These are phyloP conservation scores for Diplocarpon rosae DNA, from an alignment of 2,329 filamentous ascomycete genomes.

Conservation along the genomic window DNA sequence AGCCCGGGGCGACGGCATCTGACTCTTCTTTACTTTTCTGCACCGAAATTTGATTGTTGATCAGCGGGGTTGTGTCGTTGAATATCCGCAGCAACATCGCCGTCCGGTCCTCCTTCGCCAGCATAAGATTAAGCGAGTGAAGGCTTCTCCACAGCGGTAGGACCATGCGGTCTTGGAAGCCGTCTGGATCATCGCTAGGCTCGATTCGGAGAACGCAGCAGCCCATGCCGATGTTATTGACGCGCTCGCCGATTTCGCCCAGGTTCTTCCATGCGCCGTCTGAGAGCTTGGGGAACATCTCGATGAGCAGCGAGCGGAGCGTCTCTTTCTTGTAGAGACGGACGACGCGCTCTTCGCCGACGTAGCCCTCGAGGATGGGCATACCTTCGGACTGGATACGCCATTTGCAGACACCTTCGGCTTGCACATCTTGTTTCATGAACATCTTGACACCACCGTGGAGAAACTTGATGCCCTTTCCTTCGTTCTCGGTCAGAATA, in stretches of 20 bases:
- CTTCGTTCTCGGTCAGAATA: conserved; percentile 79
- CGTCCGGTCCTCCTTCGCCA: conserved; percentile 90
- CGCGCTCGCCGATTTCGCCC: conserved; percentile 77
- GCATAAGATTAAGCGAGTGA: conserved; percentile 88
- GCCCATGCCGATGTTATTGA: conserved; percentile 72
- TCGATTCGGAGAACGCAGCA: conserved; percentile 85
- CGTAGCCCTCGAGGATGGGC: conserved; percentile 81
- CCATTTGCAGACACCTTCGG: conserved; percentile 80
- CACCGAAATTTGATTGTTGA: conserved; percentile 40
- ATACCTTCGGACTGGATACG: conserved; percentile 92
- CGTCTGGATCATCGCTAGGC: conserved; percentile 52
- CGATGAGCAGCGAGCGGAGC: conserved; percentile 69
- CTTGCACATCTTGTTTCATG: conserved; percentile 91
- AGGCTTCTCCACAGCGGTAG: conserved; percentile 91
- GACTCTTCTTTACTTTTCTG: conserved; percentile 16
- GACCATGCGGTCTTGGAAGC: conserved; percentile 67
- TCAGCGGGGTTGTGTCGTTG: conserved; percentile 75
- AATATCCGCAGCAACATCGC: conserved; percentile 87
- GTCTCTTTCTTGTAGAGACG: conserved; percentile 68
- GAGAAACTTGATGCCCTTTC: conserved; percentile 85
- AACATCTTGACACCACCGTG: conserved; percentile 98
- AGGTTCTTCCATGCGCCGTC: conserved; percentile 64
- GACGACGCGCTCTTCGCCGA: conserved; percentile 67
- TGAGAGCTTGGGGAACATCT: conserved; percentile 91
- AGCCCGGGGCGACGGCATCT: conserved; percentile 9